Base-by-base conservation (phyloP, 2,329 filamentous ascomycete genomes). In the Fusarium musae region DNA sequence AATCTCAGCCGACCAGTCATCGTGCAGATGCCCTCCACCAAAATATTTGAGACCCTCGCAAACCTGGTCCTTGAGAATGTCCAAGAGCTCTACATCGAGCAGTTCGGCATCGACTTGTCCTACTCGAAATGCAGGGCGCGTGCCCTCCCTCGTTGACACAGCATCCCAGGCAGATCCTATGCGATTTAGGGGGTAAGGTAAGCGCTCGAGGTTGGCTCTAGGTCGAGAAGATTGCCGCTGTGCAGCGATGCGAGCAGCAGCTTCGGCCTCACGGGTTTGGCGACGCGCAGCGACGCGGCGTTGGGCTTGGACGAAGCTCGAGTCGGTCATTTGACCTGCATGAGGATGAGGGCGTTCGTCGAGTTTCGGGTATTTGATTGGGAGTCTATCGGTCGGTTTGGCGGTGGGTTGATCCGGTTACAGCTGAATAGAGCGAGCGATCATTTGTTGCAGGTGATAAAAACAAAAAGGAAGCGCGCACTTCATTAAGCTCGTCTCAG, bases 61-160 rank as follows among this genome's bases (percentile, higher is more conserved):
- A 37, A 96, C 94, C 83, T 99, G 96, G 10, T 89, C 90, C 79
- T 93, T 95, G 66, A 99, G 85, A 73, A 98, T 87, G n/a, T 90
- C 89, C 30, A 98, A 87, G 50, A 99, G 87, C 84, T 98, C 96
- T 79, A 97, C 94, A 82, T 99, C 96, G 23, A 99, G 88, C 56
- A 99, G 86, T 82, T 98, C 96, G 42, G 96, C 95, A 82, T 99
- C 96, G 47, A 98, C 94, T 83, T 99, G 96, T 34, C 96, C 95
- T 34, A 99, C 96, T 60, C 96, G 92, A 81, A 97, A 98, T 16
- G 93, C 92, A 9, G 96, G 96, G 21, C 91, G 87, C 30, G 93
- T 96, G 49, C 94, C 94, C 79, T 95, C 91, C 68, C 93, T 90
- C 10, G 92, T 91, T 43, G 89, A 90, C 46, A 96, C 84, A 9